A percentile compares a stretch with the other conserved stretches of the same genome.
These are phyloP conservation scores for Neoscytalidium dimidiatum DNA, from an alignment of 2,329 filamentous ascomycete genomes.

Conservation along the genomic window DNA sequence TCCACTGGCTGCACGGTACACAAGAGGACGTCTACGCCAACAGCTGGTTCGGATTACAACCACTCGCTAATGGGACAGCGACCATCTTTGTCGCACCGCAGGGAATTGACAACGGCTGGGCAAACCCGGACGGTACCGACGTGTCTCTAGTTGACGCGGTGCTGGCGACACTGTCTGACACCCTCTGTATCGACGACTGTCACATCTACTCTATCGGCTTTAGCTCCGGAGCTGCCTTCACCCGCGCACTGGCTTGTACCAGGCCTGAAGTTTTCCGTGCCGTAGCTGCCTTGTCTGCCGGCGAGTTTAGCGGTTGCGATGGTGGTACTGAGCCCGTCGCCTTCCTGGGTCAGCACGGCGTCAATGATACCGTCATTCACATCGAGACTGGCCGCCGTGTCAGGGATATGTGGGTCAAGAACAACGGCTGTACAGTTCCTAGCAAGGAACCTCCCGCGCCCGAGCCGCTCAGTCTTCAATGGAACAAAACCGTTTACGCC, in stretches of 20 bases:
- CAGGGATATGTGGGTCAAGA: constrained; percentile 40
- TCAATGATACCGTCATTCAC: constrained; percentile 40
- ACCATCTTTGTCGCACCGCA: constrained; percentile 49
- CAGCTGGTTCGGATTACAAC: constrained; percentile 43
- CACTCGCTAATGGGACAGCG: constrained; percentile 34
- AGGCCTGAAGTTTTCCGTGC: constrained; percentile 42
- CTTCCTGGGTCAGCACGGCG: constrained; percentile 45
- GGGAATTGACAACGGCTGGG: constrained; percentile 44
- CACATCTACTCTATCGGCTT: constrained; percentile 49
- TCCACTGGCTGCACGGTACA: constrained; percentile 41
- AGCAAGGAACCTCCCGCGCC: neutral
- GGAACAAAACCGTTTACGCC: neutral
- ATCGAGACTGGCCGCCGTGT: constrained; percentile 38
- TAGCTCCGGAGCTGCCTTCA: constrained; percentile 49
- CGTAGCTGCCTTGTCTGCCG: constrained; percentile 34
- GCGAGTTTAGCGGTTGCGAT: constrained; percentile 25
- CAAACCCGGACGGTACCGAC: constrained; percentile 45
- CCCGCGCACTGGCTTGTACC: constrained; percentile 45
- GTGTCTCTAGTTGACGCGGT: constrained; percentile 45
- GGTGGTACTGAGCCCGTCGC: constrained; percentile 43
- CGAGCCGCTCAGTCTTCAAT: neutral
- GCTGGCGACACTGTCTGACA: constrained; percentile 38
- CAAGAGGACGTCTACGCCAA: constrained; percentile 21
- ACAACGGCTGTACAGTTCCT: constrained; percentile 38
- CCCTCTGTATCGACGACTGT: constrained; percentile 46